A percentile compares a stretch with the other conserved stretches of the same genome.
These are phyloP conservation scores for Sordaria brevicollis DNA, from an alignment of 495 filamentous ascomycete species.

Conservation along the genomic window DNA sequence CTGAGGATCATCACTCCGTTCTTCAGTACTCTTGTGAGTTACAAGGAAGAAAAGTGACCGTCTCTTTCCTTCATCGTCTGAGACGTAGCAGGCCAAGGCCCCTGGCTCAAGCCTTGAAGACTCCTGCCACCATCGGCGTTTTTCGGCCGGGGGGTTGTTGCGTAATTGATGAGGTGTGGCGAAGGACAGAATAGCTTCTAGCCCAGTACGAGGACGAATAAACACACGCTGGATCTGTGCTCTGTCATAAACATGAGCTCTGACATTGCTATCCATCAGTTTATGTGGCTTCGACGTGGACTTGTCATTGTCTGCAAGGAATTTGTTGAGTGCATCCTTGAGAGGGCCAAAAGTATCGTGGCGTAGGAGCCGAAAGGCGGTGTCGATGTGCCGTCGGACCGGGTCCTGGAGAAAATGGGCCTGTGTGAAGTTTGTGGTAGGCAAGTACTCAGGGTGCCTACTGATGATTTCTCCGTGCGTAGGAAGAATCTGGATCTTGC, in stretches of 20 bases:
- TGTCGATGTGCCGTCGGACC: conserved; percentile 52
- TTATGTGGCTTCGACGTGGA: background rate
- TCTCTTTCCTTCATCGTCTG: conserved; percentile 18
- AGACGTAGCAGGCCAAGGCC: conserved; percentile 48
- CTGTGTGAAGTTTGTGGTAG: conserved; percentile 36
- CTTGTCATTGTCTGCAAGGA: conserved; percentile 19
- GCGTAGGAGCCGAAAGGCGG: conserved; percentile 58
- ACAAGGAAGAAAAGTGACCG: conserved; percentile 46
- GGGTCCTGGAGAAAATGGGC: conserved; percentile 41
- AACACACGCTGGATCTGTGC: conserved; percentile 22
- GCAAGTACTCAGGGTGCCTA: conserved; percentile 47
- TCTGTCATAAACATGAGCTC: conserved; percentile 29
- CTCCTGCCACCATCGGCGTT: conserved; percentile 49
- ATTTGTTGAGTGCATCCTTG: conserved; percentile 40
- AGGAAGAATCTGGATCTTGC: conserved; percentile 52
- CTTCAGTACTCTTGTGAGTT: conserved; percentile 19
- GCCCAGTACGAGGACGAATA: conserved; percentile 37
- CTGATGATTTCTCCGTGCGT: conserved; percentile 50
- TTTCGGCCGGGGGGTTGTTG: conserved; percentile 21
- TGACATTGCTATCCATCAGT: conserved; percentile 8
- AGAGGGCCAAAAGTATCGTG: conserved; percentile 57
- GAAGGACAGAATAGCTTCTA: conserved; percentile 42
- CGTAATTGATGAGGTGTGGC: conserved; percentile 33
- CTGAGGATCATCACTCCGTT: background rate
- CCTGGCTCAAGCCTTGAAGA: conserved; percentile 46